Conservation (phyloP, 257 asterid species). For the Solanum stenotomum region DNA sequence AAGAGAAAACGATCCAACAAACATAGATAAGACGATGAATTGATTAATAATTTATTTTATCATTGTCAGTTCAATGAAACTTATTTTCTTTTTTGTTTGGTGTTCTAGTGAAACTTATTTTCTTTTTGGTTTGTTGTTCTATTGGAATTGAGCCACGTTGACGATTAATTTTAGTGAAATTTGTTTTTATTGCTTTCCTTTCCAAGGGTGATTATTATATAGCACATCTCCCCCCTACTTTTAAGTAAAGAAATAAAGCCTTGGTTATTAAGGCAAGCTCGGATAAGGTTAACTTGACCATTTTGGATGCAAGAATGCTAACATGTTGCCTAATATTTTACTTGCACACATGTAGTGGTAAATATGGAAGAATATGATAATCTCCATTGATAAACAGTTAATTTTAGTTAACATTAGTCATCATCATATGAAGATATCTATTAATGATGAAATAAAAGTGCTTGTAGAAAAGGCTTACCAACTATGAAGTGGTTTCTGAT, state of each 20-base stretch:
- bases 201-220: background rate
- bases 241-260: no score
- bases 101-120: background rate
- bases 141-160: background rate
- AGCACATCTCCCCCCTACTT: background rate
- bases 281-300: no score
- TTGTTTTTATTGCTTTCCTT: background rate
- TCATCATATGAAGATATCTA: background rate
- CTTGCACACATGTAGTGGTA: no score
- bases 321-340: no score
- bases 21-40: background rate
- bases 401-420: no score
- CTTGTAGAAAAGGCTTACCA: background rate
- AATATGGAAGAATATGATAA: no score
- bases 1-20: no score
- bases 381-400: no score
- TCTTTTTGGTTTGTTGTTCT: background rate
- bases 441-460: background rate
- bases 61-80: background rate
- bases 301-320: no score
- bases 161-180: background rate
- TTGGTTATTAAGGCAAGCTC: no score
- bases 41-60: background rate
- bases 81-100: no score
- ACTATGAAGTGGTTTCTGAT: background rate